Evolutionary conservation across 352 stramenopile species (phyloP), one percentile per base, ranked within the genome.

Genomic region (Halophytophthora batemanensis): DNA sequence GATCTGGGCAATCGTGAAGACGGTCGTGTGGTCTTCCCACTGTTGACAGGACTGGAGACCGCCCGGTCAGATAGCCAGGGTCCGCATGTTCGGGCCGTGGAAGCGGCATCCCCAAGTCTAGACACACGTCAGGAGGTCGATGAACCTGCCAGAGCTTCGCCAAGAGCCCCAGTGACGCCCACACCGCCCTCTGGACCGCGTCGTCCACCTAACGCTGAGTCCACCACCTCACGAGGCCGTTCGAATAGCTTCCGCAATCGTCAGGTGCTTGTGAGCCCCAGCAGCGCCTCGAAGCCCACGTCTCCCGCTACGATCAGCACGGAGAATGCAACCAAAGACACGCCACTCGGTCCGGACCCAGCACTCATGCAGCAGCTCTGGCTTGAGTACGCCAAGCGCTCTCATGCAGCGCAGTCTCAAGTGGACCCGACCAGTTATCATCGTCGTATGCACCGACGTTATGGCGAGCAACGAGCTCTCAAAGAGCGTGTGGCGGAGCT

Each of bases 381-480:
- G 78, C 69, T 82, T 17, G 78, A 89, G 36, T 89, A 83, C 31
- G 46, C 60, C 2, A 64, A 75, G 29, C 73, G 75, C 33, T 78
- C 71, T 2, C 74, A 74, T 21, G 61, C 70, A 45, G 47, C 71
- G 3, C 74, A 66, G 63, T 64, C 22, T 2, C 39, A 45, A 0
- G 45, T 87, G 10, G 69, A 87, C 55, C 59, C 56, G 5, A 55
- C 82, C 7, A 46, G 62, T 6, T 89, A 92, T 38, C 81, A 92
- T 11, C 74, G 76, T 23, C 82, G 82, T 50, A 86, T 90, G 77
- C 74, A 92, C 23, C 71, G 56, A 21, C 77, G 79, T 7, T 88
- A 92, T 58, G 79, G 66, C 36, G 78, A 90, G 28, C 66, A 71
- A 25, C 74, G 80, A 31, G 50, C 48, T 0, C 46, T 92, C 8